Conservation (phyloP, 306 rosid genomes). For the Glycine latifolia region DNA sequence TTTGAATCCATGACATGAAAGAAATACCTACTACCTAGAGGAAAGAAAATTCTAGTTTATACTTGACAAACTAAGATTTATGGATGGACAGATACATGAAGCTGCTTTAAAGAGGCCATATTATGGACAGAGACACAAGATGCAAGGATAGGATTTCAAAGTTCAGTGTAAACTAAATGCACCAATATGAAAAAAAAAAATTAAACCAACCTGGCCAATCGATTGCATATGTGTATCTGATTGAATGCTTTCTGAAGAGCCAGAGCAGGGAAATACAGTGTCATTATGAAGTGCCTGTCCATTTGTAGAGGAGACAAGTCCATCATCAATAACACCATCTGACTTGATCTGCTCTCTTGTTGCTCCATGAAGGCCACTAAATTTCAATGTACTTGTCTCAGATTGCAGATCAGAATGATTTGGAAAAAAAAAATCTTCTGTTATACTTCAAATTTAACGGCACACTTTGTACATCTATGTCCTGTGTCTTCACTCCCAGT, state of each 20-base stretch:
- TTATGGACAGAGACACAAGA: not conserved
- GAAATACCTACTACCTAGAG: not conserved
- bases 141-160: constrained; percentile 23
- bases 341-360: constrained; percentile 42
- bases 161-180: constrained; percentile 22
- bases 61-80: not conserved
- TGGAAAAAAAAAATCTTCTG: constrained; percentile 45
- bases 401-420: constrained; percentile 47
- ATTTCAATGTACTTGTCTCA: constrained; percentile 49
- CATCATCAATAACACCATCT: constrained; percentile 41
- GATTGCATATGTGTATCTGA: constrained; percentile 45
- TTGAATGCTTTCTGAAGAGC: constrained; percentile 53
- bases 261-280: constrained; percentile 44
- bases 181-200: not conserved
- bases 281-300: constrained; percentile 45
- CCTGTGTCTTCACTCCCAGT: constrained; percentile 59
- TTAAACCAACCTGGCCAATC: constrained; percentile 55
- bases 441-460: constrained; percentile 37
- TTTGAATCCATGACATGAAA: not conserved
- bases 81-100: not conserved
- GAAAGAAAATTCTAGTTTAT: constrained; percentile 25
- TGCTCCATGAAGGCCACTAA: constrained; percentile 44
- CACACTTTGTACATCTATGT: constrained; percentile 50
- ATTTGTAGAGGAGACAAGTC: constrained; percentile 39
- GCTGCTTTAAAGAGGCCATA: constrained; percentile 1